Evolutionary conservation across 768 basidiomycete species (phyloP).

Genomic region (Russula vinacea): DNA sequence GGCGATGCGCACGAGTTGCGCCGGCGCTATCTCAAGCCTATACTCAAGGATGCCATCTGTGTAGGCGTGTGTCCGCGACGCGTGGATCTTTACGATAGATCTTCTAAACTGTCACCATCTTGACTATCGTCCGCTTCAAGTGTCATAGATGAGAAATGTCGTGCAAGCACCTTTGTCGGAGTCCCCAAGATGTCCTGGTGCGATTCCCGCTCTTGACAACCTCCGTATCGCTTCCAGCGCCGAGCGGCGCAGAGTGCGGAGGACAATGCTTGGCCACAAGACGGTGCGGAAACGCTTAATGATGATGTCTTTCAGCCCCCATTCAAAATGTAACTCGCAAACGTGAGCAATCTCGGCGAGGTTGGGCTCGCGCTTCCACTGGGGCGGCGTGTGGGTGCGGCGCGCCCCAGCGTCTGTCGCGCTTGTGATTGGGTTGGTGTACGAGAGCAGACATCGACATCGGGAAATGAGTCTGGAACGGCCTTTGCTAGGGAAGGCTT

Average conservation of each 20-base stretch:
- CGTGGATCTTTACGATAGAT: conserved; percentile 66
- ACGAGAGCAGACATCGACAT: conserved; percentile 73
- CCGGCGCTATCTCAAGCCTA: conserved; percentile 71
- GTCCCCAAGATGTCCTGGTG: conserved; percentile 38
- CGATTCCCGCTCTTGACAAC: conserved; percentile 33
- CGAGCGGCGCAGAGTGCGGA: conserved; percentile 66
- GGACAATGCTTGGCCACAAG: conserved; percentile 72
- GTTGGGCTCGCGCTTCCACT: conserved; percentile 59
- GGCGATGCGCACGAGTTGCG: conserved; percentile 59
- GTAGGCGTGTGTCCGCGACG: conserved; percentile 60
- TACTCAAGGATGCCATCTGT: conserved; percentile 76
- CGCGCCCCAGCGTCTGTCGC: conserved; percentile 48
- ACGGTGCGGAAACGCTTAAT: conserved; percentile 80
- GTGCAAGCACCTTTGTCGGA: conserved; percentile 49
- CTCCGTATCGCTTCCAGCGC: conserved; percentile 39
- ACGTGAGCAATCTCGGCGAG: conserved; percentile 67
- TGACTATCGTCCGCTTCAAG: conserved; percentile 34
- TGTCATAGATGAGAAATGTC: conserved; percentile 51
- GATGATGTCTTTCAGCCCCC: conserved; percentile 82
- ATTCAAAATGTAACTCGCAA: conserved; percentile 89
- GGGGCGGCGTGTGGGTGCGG: conserved; percentile 37
- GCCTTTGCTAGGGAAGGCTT: conserved; percentile 59
- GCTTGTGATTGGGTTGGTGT: conserved; percentile 73
- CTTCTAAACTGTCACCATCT: conserved; percentile 39
- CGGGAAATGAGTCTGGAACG: conserved; percentile 66